Percentiles rank a stretch among this genome's conserved stretches.
Conservation (phyloP, 1,139 yeast genomes). For the Magnusiomyces fungicola region DNA sequence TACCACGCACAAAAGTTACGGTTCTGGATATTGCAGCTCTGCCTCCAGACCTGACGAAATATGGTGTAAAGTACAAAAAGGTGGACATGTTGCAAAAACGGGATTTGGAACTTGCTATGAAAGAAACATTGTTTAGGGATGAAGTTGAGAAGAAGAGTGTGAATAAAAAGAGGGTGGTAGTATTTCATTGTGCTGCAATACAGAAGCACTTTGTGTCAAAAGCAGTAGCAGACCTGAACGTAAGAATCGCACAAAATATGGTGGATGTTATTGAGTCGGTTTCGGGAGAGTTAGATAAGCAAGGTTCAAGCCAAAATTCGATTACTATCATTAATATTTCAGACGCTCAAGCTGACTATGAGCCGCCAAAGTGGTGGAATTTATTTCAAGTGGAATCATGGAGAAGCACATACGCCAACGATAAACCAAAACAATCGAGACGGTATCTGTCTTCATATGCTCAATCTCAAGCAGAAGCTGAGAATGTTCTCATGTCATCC, state of each 20-base stretch:
- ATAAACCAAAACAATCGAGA: not conserved
- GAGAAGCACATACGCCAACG: conserved; percentile 10
- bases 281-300: conserved; percentile 3
- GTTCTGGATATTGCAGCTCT: conserved; percentile 21
- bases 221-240: conserved; percentile 8
- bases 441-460: conserved; percentile 24
- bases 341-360: conserved; percentile 18
- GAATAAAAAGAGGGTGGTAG: conserved; percentile 11
- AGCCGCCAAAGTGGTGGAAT: conserved; percentile 20
- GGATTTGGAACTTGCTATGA: conserved; percentile 14
- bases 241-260: conserved; percentile 15
- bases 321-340: conserved; percentile 19
- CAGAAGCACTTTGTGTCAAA: conserved; percentile 10
- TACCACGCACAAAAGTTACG: conserved; percentile 18
- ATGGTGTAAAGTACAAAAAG: conserved; percentile 21
- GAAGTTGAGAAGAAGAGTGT: not conserved
- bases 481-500: conserved; percentile 12
- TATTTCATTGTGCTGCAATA: conserved; percentile 20
- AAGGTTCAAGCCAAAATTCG: conserved; percentile 1
- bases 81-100: conserved; percentile 19
- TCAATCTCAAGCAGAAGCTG: conserved; percentile 20
- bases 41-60: conserved; percentile 24
- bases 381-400: conserved; percentile 16
- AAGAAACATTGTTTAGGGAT: not conserved
- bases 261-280: conserved; percentile 10